Conservation (phyloP, 768 basidiomycete species). For the Candolleomyces aberdarensis region DNA sequence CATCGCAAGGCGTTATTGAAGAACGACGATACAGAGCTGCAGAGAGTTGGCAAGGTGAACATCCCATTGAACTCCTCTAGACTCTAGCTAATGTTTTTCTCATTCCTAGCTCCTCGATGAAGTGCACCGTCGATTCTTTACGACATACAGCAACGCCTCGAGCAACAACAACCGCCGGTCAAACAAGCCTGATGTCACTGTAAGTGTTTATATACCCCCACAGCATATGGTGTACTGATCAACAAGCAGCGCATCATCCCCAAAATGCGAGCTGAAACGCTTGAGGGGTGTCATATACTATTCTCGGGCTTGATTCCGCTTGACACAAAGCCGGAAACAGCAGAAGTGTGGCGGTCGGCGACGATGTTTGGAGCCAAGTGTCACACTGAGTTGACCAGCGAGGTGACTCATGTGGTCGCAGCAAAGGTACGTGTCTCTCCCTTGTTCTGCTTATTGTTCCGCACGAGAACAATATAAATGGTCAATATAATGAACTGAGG, state of each 20-base stretch:
- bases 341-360: constrained; percentile 84
- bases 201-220: constrained; percentile 32
- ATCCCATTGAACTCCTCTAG: constrained; percentile 16
- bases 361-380: constrained; percentile 86
- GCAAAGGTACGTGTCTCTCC: constrained; percentile 57
- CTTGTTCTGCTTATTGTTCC: neutral
- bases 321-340: constrained; percentile 74
- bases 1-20: constrained; percentile 69
- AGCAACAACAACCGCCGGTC: constrained; percentile 27
- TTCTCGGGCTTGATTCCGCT: constrained; percentile 96
- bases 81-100: neutral
- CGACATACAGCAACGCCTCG: constrained; percentile 51
- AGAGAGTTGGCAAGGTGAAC: constrained; percentile 67
- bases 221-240: neutral
- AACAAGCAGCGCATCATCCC: constrained; percentile 76
- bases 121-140: constrained; percentile 77
- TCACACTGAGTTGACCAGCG: constrained; percentile 59
- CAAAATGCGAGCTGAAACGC: constrained; percentile 65
- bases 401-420: constrained; percentile 89
- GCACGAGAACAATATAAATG: neutral
- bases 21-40: constrained; percentile 83
- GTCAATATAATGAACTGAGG: neutral
- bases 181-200: constrained; percentile 63
- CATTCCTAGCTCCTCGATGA: constrained; percentile 67
- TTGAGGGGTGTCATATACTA: constrained; percentile 78